These are phyloP conservation scores for Capronia americana DNA, from an alignment of 2,329 filamentous ascomycete genomes.

Conservation along the genomic window DNA sequence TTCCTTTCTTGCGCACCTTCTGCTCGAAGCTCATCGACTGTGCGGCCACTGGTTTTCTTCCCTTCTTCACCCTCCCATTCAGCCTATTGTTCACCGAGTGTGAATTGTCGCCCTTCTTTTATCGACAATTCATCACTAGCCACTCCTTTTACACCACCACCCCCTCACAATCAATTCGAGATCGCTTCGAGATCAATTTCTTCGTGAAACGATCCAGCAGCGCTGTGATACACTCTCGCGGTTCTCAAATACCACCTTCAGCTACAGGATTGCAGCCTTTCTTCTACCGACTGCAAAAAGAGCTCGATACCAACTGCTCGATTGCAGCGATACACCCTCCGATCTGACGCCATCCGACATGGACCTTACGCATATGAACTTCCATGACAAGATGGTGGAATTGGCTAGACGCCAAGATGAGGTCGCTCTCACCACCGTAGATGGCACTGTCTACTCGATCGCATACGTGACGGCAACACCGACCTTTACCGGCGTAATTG, in stretches of 20 bases:
- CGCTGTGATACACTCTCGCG: slow-evolving; percentile 12
- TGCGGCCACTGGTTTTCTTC: slow-evolving; percentile 24
- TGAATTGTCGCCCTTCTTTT: slow-evolving; percentile 49
- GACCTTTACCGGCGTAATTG: slow-evolving; percentile 60
- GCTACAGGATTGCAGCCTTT: neutral
- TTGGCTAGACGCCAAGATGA: slow-evolving; percentile 35
- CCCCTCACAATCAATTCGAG: neutral
- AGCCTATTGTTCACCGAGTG: slow-evolving; percentile 29
- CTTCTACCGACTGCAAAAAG: neutral
- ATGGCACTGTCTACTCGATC: slow-evolving; percentile 42
- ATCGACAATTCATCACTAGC: slow-evolving; percentile 39
- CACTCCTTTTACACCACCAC: slow-evolving; percentile 30
- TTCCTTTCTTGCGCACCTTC: slow-evolving; percentile 19
- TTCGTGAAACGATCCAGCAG: slow-evolving; percentile 14
- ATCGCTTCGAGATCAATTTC: slow-evolving; percentile 1
- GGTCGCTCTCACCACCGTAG: slow-evolving; percentile 27
- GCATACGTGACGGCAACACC: slow-evolving; percentile 60
- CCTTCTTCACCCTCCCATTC: slow-evolving; percentile 33
- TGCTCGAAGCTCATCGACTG: slow-evolving; percentile 23
- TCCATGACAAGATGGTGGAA: slow-evolving; percentile 32
- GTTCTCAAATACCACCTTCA: neutral
- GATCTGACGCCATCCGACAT: slow-evolving; percentile 11
- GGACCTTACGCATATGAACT: slow-evolving; percentile 26
- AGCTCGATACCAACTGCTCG: neutral
- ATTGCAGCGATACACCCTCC: neutral